Base-by-base conservation (phyloP, 257 asterid genomes). In the Handroanthus guayacan region DNA sequence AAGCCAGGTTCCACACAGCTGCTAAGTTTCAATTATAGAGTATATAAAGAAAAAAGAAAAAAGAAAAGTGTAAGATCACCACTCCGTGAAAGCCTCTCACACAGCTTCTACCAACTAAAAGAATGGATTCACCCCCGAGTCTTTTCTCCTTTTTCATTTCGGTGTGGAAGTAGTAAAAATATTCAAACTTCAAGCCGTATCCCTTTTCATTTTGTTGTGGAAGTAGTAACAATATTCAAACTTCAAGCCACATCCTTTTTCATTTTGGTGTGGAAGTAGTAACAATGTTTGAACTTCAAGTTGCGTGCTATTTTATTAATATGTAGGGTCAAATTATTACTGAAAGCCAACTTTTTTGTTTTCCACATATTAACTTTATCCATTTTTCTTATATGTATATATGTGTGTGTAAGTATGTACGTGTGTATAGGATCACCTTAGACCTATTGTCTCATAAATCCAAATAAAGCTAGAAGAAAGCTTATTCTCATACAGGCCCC, bases 1-100 rank as follows among this genome's bases (percentile, higher is more conserved):
- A 70, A 50, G 43, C 41, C 31, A 6, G 48, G 14, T 70, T 14
- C 47, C 65, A 18, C n/a, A 18, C 17, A 39, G n/a, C 37, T 75
- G 65, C 72, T 55, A 6, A 38, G 38, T 78, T 54, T 36, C 44
- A 68, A 44, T 65, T 13, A 65, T n/a, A 65, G 37, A 65, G 39
- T 55, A 41, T 64, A 39, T 25, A 25, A 1, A 25, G 31, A 25
- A 25, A 25, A 41, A 17, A 65, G 25, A 11, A 17, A 50, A 20
- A 34, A 72, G 58, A 41, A 31, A 63, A 13, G 34, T 37, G 20
- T 55, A 57, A 45, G 64, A 55, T 72, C 31, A 72, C 31, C 5
- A 54, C 16, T 16, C 55, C 78, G 66, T 55, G 34, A 11, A 55
- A 34, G 45, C 62, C 52, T 17, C 37, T 45, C 14, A 17, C 16